Percentiles rank a stretch among this genome's conserved stretches.
phyloP scores from a whole-genome alignment of 1,284 basidiomycete genomes.

The Amylostereum areolatum region DNA sequence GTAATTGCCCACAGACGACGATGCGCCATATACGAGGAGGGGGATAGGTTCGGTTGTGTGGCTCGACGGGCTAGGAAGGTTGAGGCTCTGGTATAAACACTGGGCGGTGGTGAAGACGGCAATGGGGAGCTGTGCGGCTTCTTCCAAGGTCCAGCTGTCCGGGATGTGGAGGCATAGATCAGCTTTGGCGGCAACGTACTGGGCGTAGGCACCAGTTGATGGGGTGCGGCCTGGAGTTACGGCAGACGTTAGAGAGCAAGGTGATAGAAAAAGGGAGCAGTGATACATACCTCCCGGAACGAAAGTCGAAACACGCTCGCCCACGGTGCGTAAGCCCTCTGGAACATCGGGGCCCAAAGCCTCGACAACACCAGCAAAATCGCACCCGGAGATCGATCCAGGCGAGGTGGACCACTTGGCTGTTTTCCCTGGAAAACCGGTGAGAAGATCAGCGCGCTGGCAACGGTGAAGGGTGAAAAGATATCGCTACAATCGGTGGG shows the following conservation, averaged over 20 bases:
- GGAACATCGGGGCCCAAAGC: background rate
- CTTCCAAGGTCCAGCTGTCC: background rate
- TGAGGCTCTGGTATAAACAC: background rate
- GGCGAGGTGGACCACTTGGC: background rate
- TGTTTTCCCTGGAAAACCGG: constrained; percentile 4
- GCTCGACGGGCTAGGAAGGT: background rate
- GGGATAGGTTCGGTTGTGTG: background rate
- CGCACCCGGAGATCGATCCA: background rate
- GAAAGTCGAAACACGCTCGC: background rate
- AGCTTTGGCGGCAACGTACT: background rate
- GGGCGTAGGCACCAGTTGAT: background rate
- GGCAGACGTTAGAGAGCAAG: background rate
- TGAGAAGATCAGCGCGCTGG: background rate
- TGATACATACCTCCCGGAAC: background rate
- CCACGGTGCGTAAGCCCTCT: background rate
- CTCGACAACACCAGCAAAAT: constrained; percentile 1
- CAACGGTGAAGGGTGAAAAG: background rate
- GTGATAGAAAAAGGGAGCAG: background rate
- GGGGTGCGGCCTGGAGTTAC: background rate
- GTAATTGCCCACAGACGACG: background rate
- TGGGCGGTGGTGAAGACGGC: background rate
- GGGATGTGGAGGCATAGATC: background rate
- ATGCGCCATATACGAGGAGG: background rate
- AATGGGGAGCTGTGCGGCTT: background rate
- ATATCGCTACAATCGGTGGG: constrained; percentile 6